Conservation (phyloP, 768 basidiomycete genomes). For the Dacryopinax spathularia region DNA sequence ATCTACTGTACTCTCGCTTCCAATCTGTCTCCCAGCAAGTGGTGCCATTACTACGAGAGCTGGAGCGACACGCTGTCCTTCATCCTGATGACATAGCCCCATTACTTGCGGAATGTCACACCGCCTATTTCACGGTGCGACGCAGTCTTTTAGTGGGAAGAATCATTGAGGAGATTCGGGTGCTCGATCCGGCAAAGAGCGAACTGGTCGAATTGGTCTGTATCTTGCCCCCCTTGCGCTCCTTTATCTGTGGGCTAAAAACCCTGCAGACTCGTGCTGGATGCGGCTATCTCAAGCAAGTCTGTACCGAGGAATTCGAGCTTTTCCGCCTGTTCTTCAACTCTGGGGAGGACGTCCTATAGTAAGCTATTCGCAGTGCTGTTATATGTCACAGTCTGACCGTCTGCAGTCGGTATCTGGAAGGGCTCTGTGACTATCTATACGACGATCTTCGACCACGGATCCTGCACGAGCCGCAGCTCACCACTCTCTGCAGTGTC, state of each 20-base stretch:
- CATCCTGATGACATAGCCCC: constrained; percentile 77
- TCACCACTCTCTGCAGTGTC: constrained; percentile 81
- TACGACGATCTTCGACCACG: constrained; percentile 93
- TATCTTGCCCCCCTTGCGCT: background rate
- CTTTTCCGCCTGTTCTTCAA: constrained; percentile 77
- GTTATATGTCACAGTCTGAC: background rate
- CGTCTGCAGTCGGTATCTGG: constrained; percentile 59
- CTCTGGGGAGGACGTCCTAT: constrained; percentile 61
- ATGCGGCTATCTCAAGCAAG: constrained; percentile 81
- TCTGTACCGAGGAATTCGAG: constrained; percentile 80
- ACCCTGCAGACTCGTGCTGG: constrained; percentile 64
- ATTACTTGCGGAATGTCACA: constrained; percentile 73
- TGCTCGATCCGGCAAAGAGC: constrained; percentile 60
- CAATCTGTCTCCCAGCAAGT: constrained; percentile 53
- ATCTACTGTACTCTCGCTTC: constrained; percentile 86
- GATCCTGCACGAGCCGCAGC: constrained; percentile 80
- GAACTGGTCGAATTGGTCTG: constrained; percentile 80
- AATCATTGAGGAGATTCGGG: constrained; percentile 68
- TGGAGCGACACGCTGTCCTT: constrained; percentile 59
- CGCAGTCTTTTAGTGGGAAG: constrained; percentile 55
- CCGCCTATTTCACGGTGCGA: constrained; percentile 65
- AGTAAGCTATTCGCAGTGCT: constrained; percentile 32
- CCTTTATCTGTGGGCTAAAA: no score
- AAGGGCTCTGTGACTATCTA: constrained; percentile 81
- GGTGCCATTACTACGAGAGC: constrained; percentile 64